A percentile compares a stretch with the other conserved stretches of the same genome.
These are phyloP conservation scores for Verticillium nubilum DNA, from an alignment of 2,329 filamentous ascomycete species.

Conservation along the genomic window DNA sequence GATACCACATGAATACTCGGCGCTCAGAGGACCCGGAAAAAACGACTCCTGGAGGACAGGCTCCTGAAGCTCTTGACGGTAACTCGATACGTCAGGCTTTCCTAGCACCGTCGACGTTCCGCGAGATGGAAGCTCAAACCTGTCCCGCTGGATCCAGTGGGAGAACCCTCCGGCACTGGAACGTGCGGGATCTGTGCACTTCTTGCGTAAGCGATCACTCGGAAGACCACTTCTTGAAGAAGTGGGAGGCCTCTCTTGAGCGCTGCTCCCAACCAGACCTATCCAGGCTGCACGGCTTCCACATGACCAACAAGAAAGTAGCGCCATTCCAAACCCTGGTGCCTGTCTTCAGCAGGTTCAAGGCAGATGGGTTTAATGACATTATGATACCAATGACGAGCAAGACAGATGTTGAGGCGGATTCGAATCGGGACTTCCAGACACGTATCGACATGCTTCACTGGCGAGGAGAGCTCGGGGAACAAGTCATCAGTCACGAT, in stretches of 20 bases:
- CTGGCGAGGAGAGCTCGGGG: conserved; percentile 68
- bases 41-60: conserved; percentile 4
- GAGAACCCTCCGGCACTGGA: conserved; percentile 55
- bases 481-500: conserved; percentile 44
- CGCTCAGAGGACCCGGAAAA: conserved; percentile 22
- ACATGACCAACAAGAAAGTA: conserved; percentile 58
- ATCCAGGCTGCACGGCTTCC: conserved; percentile 66
- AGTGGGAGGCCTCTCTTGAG: conserved; percentile 61
- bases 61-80: not conserved
- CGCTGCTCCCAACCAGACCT: conserved; percentile 76
- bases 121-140: conserved; percentile 38
- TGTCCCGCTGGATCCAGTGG: conserved; percentile 60
- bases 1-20: conserved; percentile 41
- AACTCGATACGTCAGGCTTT: not conserved
- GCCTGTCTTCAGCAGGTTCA: conserved; percentile 72
- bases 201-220: conserved; percentile 61
- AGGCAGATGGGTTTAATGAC: conserved; percentile 67
- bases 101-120: conserved; percentile 22
- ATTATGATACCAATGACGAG: conserved; percentile 64
- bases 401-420: conserved; percentile 37
- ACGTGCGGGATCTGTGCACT: conserved; percentile 58
- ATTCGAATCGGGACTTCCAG: conserved; percentile 41
- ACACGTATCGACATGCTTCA: conserved; percentile 62
- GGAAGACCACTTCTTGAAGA: conserved; percentile 57
- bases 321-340: conserved; percentile 59